These are phyloP conservation scores for Gossypium trilobum DNA, from an alignment of 441 rosid species.

Conservation along the genomic window DNA sequence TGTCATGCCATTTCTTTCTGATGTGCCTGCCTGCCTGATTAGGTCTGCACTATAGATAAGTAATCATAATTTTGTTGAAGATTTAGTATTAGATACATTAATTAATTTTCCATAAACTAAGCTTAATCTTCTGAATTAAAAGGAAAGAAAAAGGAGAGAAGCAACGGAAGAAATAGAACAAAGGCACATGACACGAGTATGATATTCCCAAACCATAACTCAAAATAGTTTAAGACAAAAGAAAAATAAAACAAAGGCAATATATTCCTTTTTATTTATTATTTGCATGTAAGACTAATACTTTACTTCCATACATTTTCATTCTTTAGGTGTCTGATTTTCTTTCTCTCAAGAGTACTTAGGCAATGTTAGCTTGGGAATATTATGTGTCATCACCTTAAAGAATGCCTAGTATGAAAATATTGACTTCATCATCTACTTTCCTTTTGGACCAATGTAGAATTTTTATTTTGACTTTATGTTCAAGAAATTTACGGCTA, in stretches of 20 bases:
- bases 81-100: neutral
- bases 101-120: neutral
- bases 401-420: neutral
- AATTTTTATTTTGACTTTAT: neutral
- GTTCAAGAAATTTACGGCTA: neutral
- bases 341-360: neutral
- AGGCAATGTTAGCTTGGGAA: neutral
- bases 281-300: neutral
- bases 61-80: slow-evolving; percentile 16
- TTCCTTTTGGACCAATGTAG: neutral
- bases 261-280: neutral
- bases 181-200: neutral
- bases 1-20: slow-evolving; percentile 13
- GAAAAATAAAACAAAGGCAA: neutral
- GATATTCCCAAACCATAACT: neutral
- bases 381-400: neutral
- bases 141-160: neutral
- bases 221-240: neutral
- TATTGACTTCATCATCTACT: neutral
- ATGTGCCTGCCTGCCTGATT: slow-evolving; percentile 11
- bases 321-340: neutral
- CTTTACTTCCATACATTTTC: neutral
- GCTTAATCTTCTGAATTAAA: neutral
- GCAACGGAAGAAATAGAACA: neutral
- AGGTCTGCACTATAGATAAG: slow-evolving; percentile 4